A percentile compares a stretch with the other conserved stretches of the same genome.
Conservation (phyloP, 1,139 yeast genomes). For the Sugiyamaella castrensis region DNA sequence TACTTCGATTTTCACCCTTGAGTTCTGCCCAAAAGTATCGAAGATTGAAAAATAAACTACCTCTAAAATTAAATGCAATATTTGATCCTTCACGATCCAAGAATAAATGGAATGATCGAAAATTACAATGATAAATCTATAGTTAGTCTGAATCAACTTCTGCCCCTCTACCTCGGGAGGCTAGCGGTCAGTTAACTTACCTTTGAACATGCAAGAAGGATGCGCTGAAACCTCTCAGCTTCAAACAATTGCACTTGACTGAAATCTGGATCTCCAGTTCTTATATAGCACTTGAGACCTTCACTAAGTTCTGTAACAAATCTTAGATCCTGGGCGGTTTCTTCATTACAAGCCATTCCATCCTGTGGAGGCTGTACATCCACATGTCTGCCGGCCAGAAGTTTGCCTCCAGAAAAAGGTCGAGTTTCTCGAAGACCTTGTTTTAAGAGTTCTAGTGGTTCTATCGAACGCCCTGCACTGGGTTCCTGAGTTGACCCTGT, state of each 20-base stretch:
- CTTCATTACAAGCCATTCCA: conserved; percentile 8
- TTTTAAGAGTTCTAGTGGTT: conserved; percentile 6
- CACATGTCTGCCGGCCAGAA: conserved; percentile 4
- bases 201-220: conserved; percentile 14
- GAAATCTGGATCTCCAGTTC: conserved; percentile 8
- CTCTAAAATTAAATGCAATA: conserved; percentile 40
- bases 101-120: conserved; percentile 33
- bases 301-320: conserved; percentile 1
- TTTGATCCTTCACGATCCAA: conserved; percentile 28
- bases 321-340: conserved; percentile 1
- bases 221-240: conserved; percentile 15
- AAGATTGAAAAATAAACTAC: conserved; percentile 42
- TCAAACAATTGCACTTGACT: conserved; percentile 13
- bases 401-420: conserved; percentile 10
- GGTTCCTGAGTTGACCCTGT: not conserved
- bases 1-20: conserved; percentile 15
- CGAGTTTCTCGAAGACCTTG: conserved; percentile 15
- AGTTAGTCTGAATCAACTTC: conserved; percentile 8
- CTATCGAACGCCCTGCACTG: not conserved
- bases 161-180: not conserved
- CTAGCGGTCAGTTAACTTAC: conserved; percentile 14
- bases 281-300: conserved; percentile 13
- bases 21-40: conserved; percentile 28
- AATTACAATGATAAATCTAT: conserved; percentile 24
- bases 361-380: conserved; percentile 10